Evolutionary conservation across 1,284 basidiomycete species (phyloP), one percentile per base, ranked within the genome.

Genomic region (Papiliotrema nemorosa): DNA sequence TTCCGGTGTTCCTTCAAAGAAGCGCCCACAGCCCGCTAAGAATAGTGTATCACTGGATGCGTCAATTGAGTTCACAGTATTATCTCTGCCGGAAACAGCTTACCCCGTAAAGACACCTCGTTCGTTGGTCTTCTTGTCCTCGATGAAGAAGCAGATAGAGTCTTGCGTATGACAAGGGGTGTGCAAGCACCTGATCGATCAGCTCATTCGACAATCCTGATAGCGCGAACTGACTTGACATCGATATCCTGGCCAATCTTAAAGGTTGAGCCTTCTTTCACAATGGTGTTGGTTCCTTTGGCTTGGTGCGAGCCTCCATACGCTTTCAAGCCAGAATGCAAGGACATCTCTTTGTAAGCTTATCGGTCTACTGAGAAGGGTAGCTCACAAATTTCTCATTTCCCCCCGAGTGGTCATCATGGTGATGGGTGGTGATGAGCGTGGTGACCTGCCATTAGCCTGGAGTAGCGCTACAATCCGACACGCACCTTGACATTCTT

Each of bases 81-180:
- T n/a, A n/a, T 16, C 21, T n/a, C 3, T 31, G 29, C 16, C 35
- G 37, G 20, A 14, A 14, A 6, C 14, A 31, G 57, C 76, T 52
- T 27, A 80, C 78, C 92, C 91, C 0, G 94, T 97, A 74, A 98
- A 96, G 21, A 97, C 90, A 14, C 80, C 87, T 27, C 76, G 72
- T 62, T 79, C 65, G 37, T 84, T 83, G 0, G 84, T 81, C 58
- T 82, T 82, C 33, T 77, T 59, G 75, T 81, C 78, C 35, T 86
- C 86, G 49, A 86, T 80, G 70, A 87, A 82, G 78, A 85, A 97
- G 76, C 89, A 94, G 66, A 94, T 93, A 37, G 90, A 94, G 74
- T 97, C 94, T 69, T 90, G 89, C 1, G 94, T 97, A 72, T 97
- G 94, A 74, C 92, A 96, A 0, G 93, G 94, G 0, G 93, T 98